Evolutionary conservation across 2,329 filamentous ascomycete genomes (phyloP).

Genomic region (Monosporascus cannonballus): DNA sequence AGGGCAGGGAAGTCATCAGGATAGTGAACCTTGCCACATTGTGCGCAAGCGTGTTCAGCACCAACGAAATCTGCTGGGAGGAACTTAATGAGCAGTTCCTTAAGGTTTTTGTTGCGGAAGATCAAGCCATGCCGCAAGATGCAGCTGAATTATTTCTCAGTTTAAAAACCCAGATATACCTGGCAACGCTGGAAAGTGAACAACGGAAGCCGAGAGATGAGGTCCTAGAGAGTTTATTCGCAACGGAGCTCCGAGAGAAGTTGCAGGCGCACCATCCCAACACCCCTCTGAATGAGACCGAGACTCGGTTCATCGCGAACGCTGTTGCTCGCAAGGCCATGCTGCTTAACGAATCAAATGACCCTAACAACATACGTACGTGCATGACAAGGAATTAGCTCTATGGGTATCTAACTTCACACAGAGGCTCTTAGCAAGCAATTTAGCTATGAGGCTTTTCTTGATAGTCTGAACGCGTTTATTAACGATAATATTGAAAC

Average conservation of each 20-base stretch:
- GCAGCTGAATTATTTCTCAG: slow-evolving; percentile 25
- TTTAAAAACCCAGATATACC: slow-evolving; percentile 27
- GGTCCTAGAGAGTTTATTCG: slow-evolving; percentile 23
- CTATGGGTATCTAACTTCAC: slow-evolving; percentile 8
- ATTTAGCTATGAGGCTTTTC: slow-evolving; percentile 27
- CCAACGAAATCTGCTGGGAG: slow-evolving; percentile 25
- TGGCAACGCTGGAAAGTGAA: slow-evolving; percentile 24
- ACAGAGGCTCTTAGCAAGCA: slow-evolving; percentile 21
- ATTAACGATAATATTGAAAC: slow-evolving; percentile 25
- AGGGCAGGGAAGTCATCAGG: slow-evolving; percentile 23
- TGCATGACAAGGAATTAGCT: slow-evolving; percentile 1
- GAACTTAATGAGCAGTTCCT: slow-evolving; percentile 27
- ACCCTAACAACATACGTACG: slow-evolving; percentile 21
- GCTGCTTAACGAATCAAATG: slow-evolving; percentile 21
- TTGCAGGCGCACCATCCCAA: slow-evolving; percentile 22
- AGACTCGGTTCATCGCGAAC: slow-evolving; percentile 22
- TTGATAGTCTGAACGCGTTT: slow-evolving; percentile 25
- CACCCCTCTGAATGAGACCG: slow-evolving; percentile 15
- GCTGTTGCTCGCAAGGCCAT: slow-evolving; percentile 21
- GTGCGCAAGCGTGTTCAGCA: slow-evolving; percentile 27
- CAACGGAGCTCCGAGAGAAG: slow-evolving; percentile 18
- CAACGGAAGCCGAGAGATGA: slow-evolving; percentile 18
- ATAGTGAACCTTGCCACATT: slow-evolving; percentile 26
- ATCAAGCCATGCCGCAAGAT: slow-evolving; percentile 20
- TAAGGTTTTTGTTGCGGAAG: slow-evolving; percentile 22